Evolutionary conservation across 768 basidiomycete species (phyloP), one percentile per base, ranked within the genome.

Genomic region (Tricholoma saponaceum): DNA sequence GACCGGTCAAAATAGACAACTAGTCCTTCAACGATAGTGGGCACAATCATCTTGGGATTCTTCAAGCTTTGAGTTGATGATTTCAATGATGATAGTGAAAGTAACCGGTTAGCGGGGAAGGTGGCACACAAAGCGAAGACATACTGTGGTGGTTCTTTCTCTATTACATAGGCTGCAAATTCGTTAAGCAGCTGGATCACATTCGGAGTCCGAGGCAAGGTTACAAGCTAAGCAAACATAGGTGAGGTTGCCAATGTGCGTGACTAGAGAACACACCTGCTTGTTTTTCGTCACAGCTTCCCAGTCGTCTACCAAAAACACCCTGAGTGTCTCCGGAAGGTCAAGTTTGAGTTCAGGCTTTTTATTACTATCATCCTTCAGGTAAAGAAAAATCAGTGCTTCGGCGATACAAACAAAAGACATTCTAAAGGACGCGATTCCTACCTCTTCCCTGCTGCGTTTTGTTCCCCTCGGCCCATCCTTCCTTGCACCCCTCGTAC

Each of bases 241-340:
- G 46, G 47, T 56, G 9, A 46, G 13, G 2, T n/a, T 49, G 14
- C 6, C 6, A 35, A 26, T 18, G 47, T 28, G 25, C 5, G 33
- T 53, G 22, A 53, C n/a, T n/a, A 30, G 4, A 20, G 10, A 39
- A 60, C 65, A 72, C 58, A 89, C 96, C 83, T 94, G 90, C 63
- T 86, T 85, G 68, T 95, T 91, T 76, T 97, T 98, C 54, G 97
- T 98, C 37, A 98, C 86, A 4, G 87, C 84, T 72, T 98, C 96
- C 97, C 97, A 99, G 64, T 98, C 97, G 66, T 98, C 95, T 2
- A 98, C 95, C 35, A 99, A 79, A 49, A 89, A 79, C 28, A 86
- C 81, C 70, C 97, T 98, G 60, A 98, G 79, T n/a, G 82, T 70
- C 64, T 98, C 97, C 0, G 96, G 97, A 4, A 97, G 86, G 58